A percentile compares a stretch with the other conserved stretches of the same genome.
These are phyloP conservation scores for Diaporthe destruens DNA, from an alignment of 2,329 filamentous ascomycete species.

Conservation along the genomic window DNA sequence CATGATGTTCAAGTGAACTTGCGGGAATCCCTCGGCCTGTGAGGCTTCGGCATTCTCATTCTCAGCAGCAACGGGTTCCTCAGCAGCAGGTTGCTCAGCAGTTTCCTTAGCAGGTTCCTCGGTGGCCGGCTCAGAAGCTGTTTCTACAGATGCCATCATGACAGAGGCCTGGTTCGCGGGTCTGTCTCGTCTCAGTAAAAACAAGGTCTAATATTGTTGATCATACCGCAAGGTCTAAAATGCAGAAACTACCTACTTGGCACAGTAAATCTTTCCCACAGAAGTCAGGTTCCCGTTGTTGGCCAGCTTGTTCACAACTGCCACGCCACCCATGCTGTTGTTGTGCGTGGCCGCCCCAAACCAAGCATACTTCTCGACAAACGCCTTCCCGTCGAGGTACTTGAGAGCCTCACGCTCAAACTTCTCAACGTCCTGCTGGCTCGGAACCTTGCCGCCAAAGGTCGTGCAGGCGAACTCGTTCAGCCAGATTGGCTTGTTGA, in stretches of 20 bases:
- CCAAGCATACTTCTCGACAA: slow-evolving; percentile 37
- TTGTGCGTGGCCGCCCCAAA: slow-evolving; percentile 26
- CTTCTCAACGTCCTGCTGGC: slow-evolving; percentile 21
- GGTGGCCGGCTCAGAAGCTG: not conserved
- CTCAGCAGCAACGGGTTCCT: not conserved
- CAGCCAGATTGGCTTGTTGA: slow-evolving; percentile 37
- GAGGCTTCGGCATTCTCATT: not conserved
- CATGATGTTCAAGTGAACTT: slow-evolving; percentile 4
- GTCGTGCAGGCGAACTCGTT: slow-evolving; percentile 38
- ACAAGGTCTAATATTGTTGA: not conserved
- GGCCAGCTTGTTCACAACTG: slow-evolving; percentile 31
- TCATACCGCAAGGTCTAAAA: not conserved
- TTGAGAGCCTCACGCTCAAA: slow-evolving; percentile 34
- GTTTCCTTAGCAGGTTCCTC: not conserved
- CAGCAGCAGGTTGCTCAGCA: not conserved
- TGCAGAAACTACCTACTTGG: slow-evolving; percentile 29
- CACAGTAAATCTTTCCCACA: slow-evolving; percentile 34
- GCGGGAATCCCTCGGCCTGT: not conserved
- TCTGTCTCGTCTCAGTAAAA: slow-evolving; percentile 29
- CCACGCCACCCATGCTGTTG: slow-evolving; percentile 34
- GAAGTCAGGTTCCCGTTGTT: slow-evolving; percentile 26
- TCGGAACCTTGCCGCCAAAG: slow-evolving; percentile 26
- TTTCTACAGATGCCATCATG: not conserved
- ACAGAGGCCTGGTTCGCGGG: not conserved
- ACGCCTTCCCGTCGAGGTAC: slow-evolving; percentile 32